Evolutionary conservation across 2,329 filamentous ascomycete genomes (phyloP), one percentile per base, ranked within the genome.

Genomic region (Fusarium keratoplasticum): DNA sequence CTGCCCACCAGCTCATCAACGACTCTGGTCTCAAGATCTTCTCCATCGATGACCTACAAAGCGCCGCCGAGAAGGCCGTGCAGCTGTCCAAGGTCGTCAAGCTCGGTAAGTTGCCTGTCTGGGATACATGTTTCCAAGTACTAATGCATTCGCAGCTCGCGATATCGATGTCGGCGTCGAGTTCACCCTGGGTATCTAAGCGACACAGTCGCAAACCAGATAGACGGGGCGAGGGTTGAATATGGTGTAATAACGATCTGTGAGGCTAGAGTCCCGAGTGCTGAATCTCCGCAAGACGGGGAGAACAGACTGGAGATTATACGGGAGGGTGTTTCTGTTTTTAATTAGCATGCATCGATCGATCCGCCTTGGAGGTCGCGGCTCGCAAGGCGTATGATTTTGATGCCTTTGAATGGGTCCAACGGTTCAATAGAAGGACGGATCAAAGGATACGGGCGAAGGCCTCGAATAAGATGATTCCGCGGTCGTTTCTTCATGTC

Each of bases 81-180:
- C 96, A 99, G 86, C 96, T 99, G 86, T 98, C 95, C 80, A 98
- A 98, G 91, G 94, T 99, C 78, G 96, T 99, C 81, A 98, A 98
- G 92, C 94, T 98, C 92, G 94, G 92, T 94, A 87, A 88, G 92
- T 89, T 52, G 8, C 60, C 25, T 31, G 42, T 18, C 8, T 10
- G 38, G 38, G 22, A 52, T 22, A 36, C n/a, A 22, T 31, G n/a
- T 54, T 31, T 57, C 7, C 58, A 62, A 35, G 38, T 64, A 62
- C 78, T 81, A 78, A 77, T 47, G 40, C 29, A 57, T 27, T 38
- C 64, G 60, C 78, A 94, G 94, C 96, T 80, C 94, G 96, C 80
- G 95, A 98, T 80, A 98, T 98, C 81, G 96, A 98, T 81, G 96
- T 98, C 76, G 96, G 95, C 80, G 96, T 98, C 80, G 94, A 97